phyloP scores from a whole-genome alignment of 1,139 yeast species.

The Suzukiozyma palmioleophila region DNA sequence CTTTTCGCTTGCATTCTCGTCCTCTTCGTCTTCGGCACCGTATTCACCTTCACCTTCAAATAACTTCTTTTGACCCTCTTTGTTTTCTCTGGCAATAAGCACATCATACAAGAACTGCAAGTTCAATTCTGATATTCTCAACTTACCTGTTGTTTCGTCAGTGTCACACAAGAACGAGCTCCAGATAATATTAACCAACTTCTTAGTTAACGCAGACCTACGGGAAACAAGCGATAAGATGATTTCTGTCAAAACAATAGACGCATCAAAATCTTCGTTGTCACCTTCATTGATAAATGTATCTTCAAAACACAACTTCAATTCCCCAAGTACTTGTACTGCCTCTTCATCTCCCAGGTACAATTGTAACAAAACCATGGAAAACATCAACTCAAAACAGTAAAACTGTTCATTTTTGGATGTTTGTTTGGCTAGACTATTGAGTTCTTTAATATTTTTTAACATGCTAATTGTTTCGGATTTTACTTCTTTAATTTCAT shows the following conservation, averaged over 20 bases:
- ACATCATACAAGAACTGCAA: constrained; percentile 62
- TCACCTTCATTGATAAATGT: constrained; percentile 22
- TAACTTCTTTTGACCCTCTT: constrained; percentile 72
- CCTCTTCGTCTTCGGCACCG: constrained; percentile 27
- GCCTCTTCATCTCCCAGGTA: constrained; percentile 81
- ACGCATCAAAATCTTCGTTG: constrained; percentile 33
- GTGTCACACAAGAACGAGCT: constrained; percentile 43
- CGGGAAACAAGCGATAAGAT: constrained; percentile 72
- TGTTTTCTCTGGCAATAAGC: constrained; percentile 69
- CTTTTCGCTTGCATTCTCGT: constrained; percentile 17
- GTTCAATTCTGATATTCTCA: constrained; percentile 41
- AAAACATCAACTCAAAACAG: constrained; percentile 67
- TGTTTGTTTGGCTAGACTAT: constrained; percentile 7
- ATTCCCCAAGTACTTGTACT: constrained; percentile 67
- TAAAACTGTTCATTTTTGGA: constrained; percentile 21
- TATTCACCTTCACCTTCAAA: constrained; percentile 63
- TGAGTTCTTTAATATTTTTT: constrained; percentile 35
- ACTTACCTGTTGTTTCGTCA: constrained; percentile 21
- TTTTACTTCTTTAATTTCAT: constrained; percentile 45
- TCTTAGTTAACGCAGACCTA: constrained; percentile 66
- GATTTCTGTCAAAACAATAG: constrained; percentile 73
- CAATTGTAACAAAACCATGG: constrained; percentile 75
- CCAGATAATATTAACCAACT: constrained; percentile 74
- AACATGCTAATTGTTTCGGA: constrained; percentile 49
- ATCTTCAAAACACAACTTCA: constrained; percentile 50